phyloP scores from a whole-genome alignment of 768 basidiomycete genomes.

The Agrocybe chaxingu region DNA sequence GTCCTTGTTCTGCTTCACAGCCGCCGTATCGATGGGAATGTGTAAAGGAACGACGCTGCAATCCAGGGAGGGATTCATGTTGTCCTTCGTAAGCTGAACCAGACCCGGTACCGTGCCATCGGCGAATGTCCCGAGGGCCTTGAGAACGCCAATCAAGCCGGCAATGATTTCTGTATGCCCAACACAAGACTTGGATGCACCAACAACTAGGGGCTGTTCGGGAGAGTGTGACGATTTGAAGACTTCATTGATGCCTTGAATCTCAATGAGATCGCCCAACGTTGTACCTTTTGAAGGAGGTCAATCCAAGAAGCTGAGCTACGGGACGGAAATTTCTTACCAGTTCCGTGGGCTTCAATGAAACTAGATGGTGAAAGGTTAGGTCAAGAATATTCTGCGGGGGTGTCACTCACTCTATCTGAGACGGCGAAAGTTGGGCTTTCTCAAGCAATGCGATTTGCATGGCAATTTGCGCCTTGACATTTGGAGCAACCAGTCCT shows the following conservation, averaged over 20 bases:
- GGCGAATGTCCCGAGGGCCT: slow-evolving; percentile 23
- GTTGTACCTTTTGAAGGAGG: slow-evolving; percentile 21
- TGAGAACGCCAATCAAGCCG: slow-evolving; percentile 29
- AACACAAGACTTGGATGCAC: slow-evolving; percentile 29
- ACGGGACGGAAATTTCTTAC: slow-evolving; percentile 9
- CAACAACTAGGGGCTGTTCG: slow-evolving; percentile 27
- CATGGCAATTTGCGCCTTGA: slow-evolving; percentile 28
- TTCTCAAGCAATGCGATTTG: slow-evolving; percentile 26
- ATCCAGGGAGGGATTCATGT: slow-evolving; percentile 31
- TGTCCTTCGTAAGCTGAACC: slow-evolving; percentile 23
- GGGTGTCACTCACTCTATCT: slow-evolving; percentile 29
- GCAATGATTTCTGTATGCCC: slow-evolving; percentile 32
- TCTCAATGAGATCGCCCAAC: slow-evolving; percentile 33
- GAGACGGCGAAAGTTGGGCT: slow-evolving; percentile 23
- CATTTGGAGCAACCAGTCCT: slow-evolving; percentile 31
- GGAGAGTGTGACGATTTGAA: slow-evolving; percentile 27
- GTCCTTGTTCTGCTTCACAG: slow-evolving; percentile 13
- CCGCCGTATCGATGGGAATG: slow-evolving; percentile 21
- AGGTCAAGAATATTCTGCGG: neutral
- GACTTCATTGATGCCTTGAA: slow-evolving; percentile 32
- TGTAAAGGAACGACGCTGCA: slow-evolving; percentile 26
- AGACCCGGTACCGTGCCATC: slow-evolving; percentile 28
- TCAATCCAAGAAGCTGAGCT: neutral
- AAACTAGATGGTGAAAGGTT: slow-evolving; percentile 20
- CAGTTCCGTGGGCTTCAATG: slow-evolving; percentile 34